A percentile compares a stretch with the other conserved stretches of the same genome.
phyloP scores from a whole-genome alignment of 768 basidiomycete genomes.

The Mycena galopus region DNA sequence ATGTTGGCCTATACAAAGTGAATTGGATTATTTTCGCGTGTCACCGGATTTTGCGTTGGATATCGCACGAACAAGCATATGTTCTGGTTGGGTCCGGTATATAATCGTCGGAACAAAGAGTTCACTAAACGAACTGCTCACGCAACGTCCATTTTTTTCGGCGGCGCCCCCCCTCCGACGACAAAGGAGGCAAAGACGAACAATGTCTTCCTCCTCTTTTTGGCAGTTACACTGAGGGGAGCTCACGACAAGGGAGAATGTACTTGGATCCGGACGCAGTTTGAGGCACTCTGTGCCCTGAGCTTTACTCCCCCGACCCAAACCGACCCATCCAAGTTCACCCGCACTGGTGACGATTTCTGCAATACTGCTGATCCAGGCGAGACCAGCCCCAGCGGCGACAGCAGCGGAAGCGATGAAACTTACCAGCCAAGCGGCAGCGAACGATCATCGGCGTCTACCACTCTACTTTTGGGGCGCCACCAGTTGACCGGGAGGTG shows the following conservation, averaged over 20 bases:
- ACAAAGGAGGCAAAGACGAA: neutral
- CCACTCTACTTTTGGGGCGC: neutral
- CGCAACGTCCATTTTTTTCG: neutral
- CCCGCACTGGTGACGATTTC: neutral
- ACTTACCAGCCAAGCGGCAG: neutral
- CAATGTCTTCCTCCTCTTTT: neutral
- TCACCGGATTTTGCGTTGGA: too few relatives aligned
- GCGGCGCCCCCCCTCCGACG: neutral
- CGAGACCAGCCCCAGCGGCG: neutral
- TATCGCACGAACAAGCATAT: too few relatives aligned
- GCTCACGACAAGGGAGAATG: neutral
- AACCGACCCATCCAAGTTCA: neutral
- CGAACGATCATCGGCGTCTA: neutral
- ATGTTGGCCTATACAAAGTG: too few relatives aligned
- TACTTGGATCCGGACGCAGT: neutral
- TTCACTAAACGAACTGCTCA: too few relatives aligned
- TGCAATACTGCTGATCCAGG: too few relatives aligned
- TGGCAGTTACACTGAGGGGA: neutral
- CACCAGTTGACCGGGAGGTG: conserved; percentile 10
- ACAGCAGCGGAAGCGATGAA: neutral
- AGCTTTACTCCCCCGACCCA: neutral
- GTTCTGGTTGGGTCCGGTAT: too few relatives aligned
- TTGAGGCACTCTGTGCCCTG: neutral
- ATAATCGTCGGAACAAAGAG: too few relatives aligned
- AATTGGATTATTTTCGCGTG: too few relatives aligned